phyloP scores from a whole-genome alignment of 495 filamentous ascomycete species.

The Penicillium turbatum region DNA sequence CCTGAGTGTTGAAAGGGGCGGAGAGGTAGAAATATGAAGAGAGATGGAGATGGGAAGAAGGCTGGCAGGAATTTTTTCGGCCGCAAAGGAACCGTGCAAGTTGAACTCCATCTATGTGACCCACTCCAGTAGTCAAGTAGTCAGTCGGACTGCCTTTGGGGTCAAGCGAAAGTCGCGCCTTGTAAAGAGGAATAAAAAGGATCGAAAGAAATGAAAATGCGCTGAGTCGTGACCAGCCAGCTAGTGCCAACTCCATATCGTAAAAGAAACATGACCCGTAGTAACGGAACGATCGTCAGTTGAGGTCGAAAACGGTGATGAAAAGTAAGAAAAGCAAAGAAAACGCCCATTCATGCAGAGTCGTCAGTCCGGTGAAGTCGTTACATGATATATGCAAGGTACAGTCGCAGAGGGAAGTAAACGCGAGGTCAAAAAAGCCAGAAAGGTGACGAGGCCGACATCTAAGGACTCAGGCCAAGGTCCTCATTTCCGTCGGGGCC shows the following conservation, averaged over 20 bases:
- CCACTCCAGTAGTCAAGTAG: conserved; percentile 6
- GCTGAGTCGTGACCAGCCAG: conserved; percentile 38
- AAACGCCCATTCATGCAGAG: conserved; percentile 48
- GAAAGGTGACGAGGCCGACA: conserved; percentile 1
- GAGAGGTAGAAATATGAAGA: neutral
- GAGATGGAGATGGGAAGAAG: conserved; percentile 1
- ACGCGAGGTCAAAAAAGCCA: conserved; percentile 8
- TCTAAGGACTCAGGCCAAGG: conserved; percentile 41
- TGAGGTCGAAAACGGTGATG: conserved; percentile 16
- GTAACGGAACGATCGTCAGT: conserved; percentile 23
- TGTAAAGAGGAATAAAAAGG: conserved; percentile 8
- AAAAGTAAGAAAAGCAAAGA: conserved; percentile 23
- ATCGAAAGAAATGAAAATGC: conserved; percentile 15
- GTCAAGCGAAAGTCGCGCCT: conserved; percentile 8
- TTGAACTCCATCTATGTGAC: conserved; percentile 10
- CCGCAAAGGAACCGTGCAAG: conserved; percentile 11
- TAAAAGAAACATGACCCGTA: conserved; percentile 30
- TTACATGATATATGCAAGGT: conserved; percentile 41
- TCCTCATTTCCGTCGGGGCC: conserved; percentile 42
- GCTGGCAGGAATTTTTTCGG: conserved; percentile 11
- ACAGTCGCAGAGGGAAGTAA: conserved; percentile 25
- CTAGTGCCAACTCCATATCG: conserved; percentile 34
- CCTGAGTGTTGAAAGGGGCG: conserved; percentile 13
- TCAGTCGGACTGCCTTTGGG: neutral
- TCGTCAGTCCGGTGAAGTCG: conserved; percentile 45